Evolutionary conservation across 257 asterid genomes (phyloP), one percentile per base, ranked within the genome.

Genomic region (Nicotiana benthamiana): DNA sequence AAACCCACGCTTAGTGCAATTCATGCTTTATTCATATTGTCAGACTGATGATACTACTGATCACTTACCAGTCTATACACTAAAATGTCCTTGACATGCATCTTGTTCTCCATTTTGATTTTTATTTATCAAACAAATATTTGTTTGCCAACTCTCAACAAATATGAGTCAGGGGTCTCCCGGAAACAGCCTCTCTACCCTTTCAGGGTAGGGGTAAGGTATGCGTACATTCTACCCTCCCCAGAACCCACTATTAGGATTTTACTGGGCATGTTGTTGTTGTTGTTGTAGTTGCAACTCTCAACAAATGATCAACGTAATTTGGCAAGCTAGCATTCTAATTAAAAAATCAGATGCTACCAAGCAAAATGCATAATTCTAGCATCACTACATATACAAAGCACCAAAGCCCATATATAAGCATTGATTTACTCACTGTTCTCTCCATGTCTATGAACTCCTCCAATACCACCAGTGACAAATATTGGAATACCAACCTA

Each of bases 401-500:
- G 26, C 53, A 8, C 22, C 77, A 70, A 70, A 6, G 57, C 77
- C 46, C 79, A 74, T 72, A 26, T 8, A 24, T n/a, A 74, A 48
- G 9, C 54, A 57, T 48, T 22, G 79, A 6, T 60, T 53, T 82
- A 87, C 98, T 72, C 86, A 95, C 99, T 91, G 66, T 77, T 92
- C 85, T 93, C 97, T 78, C 98, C 99, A 83, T 91, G 90, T 82
- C 96, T 90, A 83, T 95, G 99, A 40, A 95, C 98, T 89, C 98
- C 99, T 61, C 99, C 99, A 85, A 91, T 90, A 75, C 98, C 99
- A 63, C 99, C 98, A 54, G 99, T 94, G 75, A 92, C 96, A 86
- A 96, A 96, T 86, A 96, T 91, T 68, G 91, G 91, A 85, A 96
- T 92, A 83, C 95, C 97, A 84, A 87, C 98, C 97, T 95, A 89